Base-by-base conservation (phyloP, 257 asterid species). In the Solanum gandarillasii region DNA sequence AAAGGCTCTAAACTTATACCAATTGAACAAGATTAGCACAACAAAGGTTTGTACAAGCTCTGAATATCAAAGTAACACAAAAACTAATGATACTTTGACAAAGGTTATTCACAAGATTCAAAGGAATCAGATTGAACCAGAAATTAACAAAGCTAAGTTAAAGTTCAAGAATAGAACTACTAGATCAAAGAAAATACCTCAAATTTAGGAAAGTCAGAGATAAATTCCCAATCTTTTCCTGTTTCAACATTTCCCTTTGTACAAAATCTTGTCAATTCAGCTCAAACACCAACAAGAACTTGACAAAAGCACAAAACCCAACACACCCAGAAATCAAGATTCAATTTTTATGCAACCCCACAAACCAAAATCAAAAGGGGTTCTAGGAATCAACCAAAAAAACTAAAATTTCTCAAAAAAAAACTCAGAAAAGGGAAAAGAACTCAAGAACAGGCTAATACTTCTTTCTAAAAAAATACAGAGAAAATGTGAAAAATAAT, bases 261-360 rank as follows among this genome's bases (percentile, higher is more conserved):
- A n/a, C 5, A 81, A 29, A 27, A 29, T 81, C 62, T 18, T 52
- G n/a, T 52, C 62, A 52, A 52, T 52, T 18, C n/a, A 52, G 62
- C n/a, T 52, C 62, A 52, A 52, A 52, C 62, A 52, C n/a, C 62
- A 52, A 18, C 84, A 41, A 78, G 25, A 78, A 78, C 36, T 39
- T 13, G 36, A 11, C 65, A 41, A 25, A 52, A 79, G 10, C 67
- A 79, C 67, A 85, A 79, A 41, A 43, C 67, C 46, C 34, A 79
- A 4, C 58, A 43, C 25, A 46, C 84, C 67, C 84, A 43, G 23
- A 79, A 79, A 79, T 79, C 85, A 81, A 48, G 16, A 46, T 48
- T 81, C 58, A 86, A 89, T 83, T 68, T 89, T 75, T 67, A 38
- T n/a, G 67, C 68, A 65, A 75, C 31, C 86, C 87, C 81, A 83